Percentiles rank a stretch among this genome's conserved stretches.
Conservation (phyloP, 257 asterid species). For the Solanum appendiculatum region DNA sequence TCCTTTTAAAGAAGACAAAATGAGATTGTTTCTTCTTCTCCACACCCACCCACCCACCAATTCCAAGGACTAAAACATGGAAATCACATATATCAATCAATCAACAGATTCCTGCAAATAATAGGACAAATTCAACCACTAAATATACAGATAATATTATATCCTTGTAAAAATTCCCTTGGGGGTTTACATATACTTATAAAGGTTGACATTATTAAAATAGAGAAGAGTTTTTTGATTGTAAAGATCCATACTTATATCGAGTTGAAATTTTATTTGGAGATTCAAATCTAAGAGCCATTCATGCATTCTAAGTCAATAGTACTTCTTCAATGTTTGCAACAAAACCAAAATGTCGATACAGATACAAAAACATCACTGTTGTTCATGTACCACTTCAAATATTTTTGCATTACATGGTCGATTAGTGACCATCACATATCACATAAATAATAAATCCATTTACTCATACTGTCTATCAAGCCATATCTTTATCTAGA, state of each 20-base stretch:
- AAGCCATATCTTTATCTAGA: neutral
- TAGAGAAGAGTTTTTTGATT: neutral
- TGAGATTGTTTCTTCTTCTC: neutral
- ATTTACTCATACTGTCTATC: neutral
- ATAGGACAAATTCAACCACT: neutral
- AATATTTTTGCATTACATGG: neutral
- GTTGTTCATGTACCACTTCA: neutral
- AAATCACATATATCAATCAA: neutral
- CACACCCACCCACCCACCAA: neutral
- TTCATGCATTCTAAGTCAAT: neutral
- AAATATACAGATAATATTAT: neutral
- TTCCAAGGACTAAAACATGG: neutral
- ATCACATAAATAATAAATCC: neutral
- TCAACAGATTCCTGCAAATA: neutral
- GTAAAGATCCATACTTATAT: neutral
- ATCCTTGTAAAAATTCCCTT: neutral
- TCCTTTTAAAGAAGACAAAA: neutral
- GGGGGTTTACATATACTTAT: neutral
- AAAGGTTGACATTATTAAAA: neutral
- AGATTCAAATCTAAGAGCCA: neutral
- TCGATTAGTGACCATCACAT: neutral
- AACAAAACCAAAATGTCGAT: neutral
- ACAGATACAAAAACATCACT: neutral
- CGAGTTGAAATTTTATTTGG: neutral
- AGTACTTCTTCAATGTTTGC: neutral